Base-by-base conservation (phyloP, 2,329 filamentous ascomycete genomes). In the Ophiocordyceps australis region DNA sequence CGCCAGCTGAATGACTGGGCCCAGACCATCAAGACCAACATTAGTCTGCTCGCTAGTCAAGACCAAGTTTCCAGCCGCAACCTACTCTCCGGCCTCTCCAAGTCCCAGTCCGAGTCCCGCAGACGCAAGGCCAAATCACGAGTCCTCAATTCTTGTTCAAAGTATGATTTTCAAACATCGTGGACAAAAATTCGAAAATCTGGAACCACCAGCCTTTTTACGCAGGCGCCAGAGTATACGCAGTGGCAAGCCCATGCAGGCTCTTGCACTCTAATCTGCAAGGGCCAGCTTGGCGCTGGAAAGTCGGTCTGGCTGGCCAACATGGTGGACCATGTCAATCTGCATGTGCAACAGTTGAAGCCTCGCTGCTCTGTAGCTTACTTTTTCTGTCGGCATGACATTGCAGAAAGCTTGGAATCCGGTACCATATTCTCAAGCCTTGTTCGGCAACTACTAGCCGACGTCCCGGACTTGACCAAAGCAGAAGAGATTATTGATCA, bases 231-330 rank as follows among this genome's bases (percentile, higher is more conserved):
- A 0, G 10, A 30, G 6, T 46, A 46, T 21, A 9, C 27, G 1
- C 4, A 30, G 0, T 47, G 42, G 42, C 38, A 35, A 20, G 3
- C 10, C 1, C 4, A 13, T 2, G 6, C 18, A 3, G 24, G 12
- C 1, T 27, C 33, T 26, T 27, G 18, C 0, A 50, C 51, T 0
- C 29, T 60, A 1, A 2, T 57, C 0, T 48, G 38, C 17, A 42
- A 27, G 8, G 55, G 54, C 5, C 57, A 52, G 23, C 37, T 60
- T 1, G 55, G 56, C 2, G 50, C 47, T 0, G 55, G 56, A 0
- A 60, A 60, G 29, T 57, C 57, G 0, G 53, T 60, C 2, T 25
- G 52, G 7, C 24, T 59, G 4, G 54, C 56, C 2, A 60, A 57
- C 26, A 44, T 60, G 1, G 41, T 59, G 1, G 46, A 52, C 24